Percentiles rank a stretch among this genome's conserved stretches.
phyloP scores from a whole-genome alignment of 345 rosid genomes.

The Eucalyptus pauciflora region DNA sequence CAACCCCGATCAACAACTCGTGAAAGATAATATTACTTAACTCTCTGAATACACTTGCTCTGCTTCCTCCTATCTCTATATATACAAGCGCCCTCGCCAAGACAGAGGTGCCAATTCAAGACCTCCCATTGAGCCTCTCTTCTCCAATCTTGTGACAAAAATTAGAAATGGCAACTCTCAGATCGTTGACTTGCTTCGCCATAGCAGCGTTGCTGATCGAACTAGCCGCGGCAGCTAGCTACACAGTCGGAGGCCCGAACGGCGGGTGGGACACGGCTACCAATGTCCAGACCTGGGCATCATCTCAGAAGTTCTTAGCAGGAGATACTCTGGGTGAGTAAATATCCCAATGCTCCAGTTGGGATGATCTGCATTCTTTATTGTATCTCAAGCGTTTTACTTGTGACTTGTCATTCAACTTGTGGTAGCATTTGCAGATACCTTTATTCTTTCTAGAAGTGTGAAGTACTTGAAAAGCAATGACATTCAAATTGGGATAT shows the following conservation, averaged over 20 bases:
- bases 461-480: not conserved
- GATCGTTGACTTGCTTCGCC: constrained; percentile 5
- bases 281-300: constrained; percentile 39
- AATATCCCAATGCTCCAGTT: not conserved
- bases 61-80: not conserved
- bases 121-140: not conserved
- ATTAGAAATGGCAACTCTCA: not conserved
- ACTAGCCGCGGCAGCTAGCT: constrained; percentile 36
- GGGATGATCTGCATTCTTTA: not conserved
- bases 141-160: not conserved
- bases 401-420: not conserved
- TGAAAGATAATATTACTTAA: not conserved
- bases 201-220: constrained; percentile 22
- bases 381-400: not conserved
- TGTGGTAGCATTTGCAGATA: not conserved
- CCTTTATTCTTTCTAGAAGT: too few species aligned
- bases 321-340: constrained; percentile 70
- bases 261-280: constrained; percentile 56
- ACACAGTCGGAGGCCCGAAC: constrained; percentile 50
- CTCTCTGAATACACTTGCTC: not conserved
- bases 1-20: not conserved
- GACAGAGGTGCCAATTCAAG: not conserved
- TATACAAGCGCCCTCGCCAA: not conserved
- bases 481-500: not conserved
- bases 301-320: constrained; percentile 30